Evolutionary conservation across 2,329 filamentous ascomycete genomes (phyloP).

Genomic region (Emmonsiellopsis sp.): DNA sequence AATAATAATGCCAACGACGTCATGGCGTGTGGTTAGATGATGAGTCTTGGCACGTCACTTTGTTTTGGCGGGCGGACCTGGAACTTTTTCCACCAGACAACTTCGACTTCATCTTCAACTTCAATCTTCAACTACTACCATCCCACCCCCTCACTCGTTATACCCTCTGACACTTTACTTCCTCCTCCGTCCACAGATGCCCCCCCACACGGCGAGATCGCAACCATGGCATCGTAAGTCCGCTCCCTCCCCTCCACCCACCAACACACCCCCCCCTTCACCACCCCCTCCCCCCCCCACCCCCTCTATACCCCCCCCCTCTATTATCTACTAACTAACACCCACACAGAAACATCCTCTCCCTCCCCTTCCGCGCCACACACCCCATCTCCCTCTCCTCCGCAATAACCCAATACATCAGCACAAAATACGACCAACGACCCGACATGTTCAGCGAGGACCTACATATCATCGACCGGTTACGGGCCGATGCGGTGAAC

Average conservation of each 20-base stretch:
- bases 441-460: slow-evolving; percentile 93
- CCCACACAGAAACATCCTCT: slow-evolving; percentile 44
- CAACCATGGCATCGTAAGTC: slow-evolving; percentile 10
- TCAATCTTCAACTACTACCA: too few relatives aligned
- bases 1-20: too few relatives aligned
- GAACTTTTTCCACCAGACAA: too few relatives aligned
- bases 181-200: too few relatives aligned
- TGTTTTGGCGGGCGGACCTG: too few relatives aligned
- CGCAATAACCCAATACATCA: slow-evolving; percentile 91
- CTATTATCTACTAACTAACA: neutral
- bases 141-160: neutral
- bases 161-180: too few relatives aligned
- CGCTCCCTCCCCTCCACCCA: neutral
- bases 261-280: neutral
- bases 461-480: slow-evolving; percentile 72
- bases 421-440: slow-evolving; percentile 96
- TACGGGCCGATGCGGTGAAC: slow-evolving; percentile 79
- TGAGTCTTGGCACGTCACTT: too few relatives aligned
- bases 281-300: neutral
- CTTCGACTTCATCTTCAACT: too few relatives aligned
- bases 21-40: too few relatives aligned
- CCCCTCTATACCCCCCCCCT: neutral
- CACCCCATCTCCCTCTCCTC: slow-evolving; percentile 67
- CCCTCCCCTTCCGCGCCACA: slow-evolving; percentile 81
- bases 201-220: neutral